Percentiles rank a stretch among this genome's conserved stretches.
Evolutionary conservation across 169 alveolate genomes (phyloP).

Genomic region (Plasmodium inui): DNA sequence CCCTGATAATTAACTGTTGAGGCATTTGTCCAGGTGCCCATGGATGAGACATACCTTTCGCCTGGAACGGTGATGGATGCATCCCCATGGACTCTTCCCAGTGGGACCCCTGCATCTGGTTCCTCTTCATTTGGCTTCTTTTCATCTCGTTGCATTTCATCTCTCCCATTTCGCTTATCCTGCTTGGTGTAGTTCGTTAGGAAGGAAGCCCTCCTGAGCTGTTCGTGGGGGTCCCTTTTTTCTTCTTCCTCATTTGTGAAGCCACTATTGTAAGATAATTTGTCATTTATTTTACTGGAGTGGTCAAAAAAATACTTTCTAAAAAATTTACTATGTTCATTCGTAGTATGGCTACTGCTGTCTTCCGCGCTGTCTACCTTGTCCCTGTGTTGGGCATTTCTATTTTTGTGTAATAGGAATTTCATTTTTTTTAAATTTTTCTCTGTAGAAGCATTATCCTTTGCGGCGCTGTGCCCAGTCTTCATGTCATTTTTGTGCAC

Average conservation of each 20-base stretch:
- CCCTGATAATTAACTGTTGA: background rate
- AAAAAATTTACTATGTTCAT: slow-evolving; percentile 7
- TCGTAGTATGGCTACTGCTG: slow-evolving; percentile 19
- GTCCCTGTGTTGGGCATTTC: slow-evolving; percentile 17
- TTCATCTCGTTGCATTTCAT: background rate
- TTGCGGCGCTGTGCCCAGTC: background rate
- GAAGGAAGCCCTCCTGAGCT: background rate
- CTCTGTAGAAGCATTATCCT: slow-evolving; percentile 28
- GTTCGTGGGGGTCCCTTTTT: background rate
- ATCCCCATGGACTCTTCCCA: background rate
- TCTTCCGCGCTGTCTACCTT: slow-evolving; percentile 12
- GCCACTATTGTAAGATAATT: background rate
- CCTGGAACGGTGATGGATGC: background rate
- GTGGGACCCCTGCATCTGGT: background rate
- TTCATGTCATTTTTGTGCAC: slow-evolving; percentile 11
- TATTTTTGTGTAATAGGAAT: slow-evolving; percentile 27
- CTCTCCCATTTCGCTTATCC: background rate
- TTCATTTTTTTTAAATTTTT: slow-evolving; percentile 51
- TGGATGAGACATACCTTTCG: background rate
- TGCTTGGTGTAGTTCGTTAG: background rate
- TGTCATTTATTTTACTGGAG: slow-evolving; percentile 8
- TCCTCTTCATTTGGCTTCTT: background rate
- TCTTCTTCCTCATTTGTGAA: background rate
- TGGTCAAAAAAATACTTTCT: slow-evolving; percentile 39
- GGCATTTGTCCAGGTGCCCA: background rate